Base-by-base conservation (phyloP, 306 rosid species). In the Crotalaria pallida region DNA sequence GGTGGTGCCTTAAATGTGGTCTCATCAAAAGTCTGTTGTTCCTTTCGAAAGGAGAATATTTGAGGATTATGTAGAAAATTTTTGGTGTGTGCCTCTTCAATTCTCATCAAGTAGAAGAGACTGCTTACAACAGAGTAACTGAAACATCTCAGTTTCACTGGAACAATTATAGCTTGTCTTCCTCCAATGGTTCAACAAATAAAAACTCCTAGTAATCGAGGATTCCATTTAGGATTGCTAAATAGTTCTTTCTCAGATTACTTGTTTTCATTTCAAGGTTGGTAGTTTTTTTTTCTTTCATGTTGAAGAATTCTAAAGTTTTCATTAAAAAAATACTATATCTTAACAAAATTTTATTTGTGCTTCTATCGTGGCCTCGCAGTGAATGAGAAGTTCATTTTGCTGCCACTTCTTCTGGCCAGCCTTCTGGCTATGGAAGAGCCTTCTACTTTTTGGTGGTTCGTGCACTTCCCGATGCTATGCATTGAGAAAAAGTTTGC, bases 351-450 rank as follows among this genome's bases (percentile, higher is more conserved):
- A 77, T 17, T 52, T 1, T 47, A 5, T 43, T 16, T 34, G 27
- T 71, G 69, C 67, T 68, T n/a, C 33, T 41, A 23, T 67, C 12
- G 45, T 47, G 9, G 43, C 61, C 22, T 69, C 50, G 15, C 95
- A 94, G 99, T 94, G 85, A 96, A 91, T 29, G 99, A 94, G 81
- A 94, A 94, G 84, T 94, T 95, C 27, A 88, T 94, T 76, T 74
- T 91, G 79, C 76, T 94, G 52, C 98, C 96, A 53, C 92, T 90
- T 82, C 87, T 94, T 69, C 98, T 97, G 3, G 95, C 89, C 43
- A 94, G 80, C 76, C 85, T 88, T 66, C 79, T 90, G 57, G 99
- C 98, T 52, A 44, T 76, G 63, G 92, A 94, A 81, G 95, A 87
- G 53, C 97, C 99, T 63, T 80, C 82, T 58, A 72, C 85, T 36